These are phyloP conservation scores for Parafenestella ontariensis DNA, from an alignment of 2,329 filamentous ascomycete species.

Conservation along the genomic window DNA sequence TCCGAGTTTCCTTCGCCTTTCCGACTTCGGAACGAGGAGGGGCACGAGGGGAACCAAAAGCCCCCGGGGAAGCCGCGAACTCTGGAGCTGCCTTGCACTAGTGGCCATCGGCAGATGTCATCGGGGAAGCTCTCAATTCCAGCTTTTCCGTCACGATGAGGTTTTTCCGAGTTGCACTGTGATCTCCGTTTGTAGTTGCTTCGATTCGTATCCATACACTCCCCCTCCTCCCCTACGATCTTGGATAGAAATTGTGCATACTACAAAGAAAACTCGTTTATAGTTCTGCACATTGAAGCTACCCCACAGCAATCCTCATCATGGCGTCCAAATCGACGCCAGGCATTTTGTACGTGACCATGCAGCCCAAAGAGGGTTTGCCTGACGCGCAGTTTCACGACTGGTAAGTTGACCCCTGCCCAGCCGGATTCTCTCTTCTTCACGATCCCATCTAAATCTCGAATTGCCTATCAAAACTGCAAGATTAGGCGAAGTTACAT, in stretches of 20 bases:
- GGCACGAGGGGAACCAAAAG: slow-evolving; percentile 8
- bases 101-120: slow-evolving; percentile 42
- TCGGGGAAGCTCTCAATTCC: slow-evolving; percentile 32
- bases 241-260: not conserved
- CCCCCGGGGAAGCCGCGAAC: slow-evolving; percentile 8
- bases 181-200: not conserved
- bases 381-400: slow-evolving; percentile 78
- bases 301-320: slow-evolving; percentile 8
- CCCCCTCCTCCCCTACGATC: not conserved
- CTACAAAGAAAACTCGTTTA: not conserved
- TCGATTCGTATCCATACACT: not conserved
- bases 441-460: slow-evolving; percentile 43
- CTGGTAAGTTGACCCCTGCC: slow-evolving; percentile 41
- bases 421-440: slow-evolving; percentile 29
- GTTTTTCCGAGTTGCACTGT: not conserved
- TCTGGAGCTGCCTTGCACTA: slow-evolving; percentile 18
- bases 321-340: slow-evolving; percentile 57
- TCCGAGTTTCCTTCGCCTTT: slow-evolving; percentile 17
- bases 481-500: not conserved
- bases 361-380: slow-evolving; percentile 75
- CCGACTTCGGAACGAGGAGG: slow-evolving; percentile 38
- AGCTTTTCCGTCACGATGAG: not conserved
- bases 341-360: slow-evolving; percentile 84
- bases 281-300: slow-evolving; percentile 1
- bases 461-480: not conserved